A percentile compares a stretch with the other conserved stretches of the same genome.
Conservation (phyloP, 2,329 filamentous ascomycete genomes). For the Penicillium sp. region DNA sequence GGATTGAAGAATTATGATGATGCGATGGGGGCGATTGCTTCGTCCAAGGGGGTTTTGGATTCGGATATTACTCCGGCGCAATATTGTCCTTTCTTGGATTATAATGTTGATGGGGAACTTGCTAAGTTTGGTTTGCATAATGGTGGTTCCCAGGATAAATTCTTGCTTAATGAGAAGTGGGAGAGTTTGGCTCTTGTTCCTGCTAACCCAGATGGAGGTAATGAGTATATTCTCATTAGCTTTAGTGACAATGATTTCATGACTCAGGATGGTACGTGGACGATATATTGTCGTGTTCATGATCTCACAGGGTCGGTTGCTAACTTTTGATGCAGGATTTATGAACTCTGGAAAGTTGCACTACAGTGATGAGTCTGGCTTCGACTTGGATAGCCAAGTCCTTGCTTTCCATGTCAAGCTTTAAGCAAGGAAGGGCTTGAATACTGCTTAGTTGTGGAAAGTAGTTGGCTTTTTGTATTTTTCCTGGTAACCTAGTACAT, state of each 20-base stretch:
- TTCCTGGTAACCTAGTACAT: neutral
- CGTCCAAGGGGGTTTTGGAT: constrained; percentile 58
- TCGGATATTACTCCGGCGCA: constrained; percentile 59
- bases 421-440: constrained; percentile 6
- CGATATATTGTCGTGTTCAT: neutral
- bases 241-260: constrained; percentile 77
- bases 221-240: constrained; percentile 70
- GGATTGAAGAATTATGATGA: constrained; percentile 42
- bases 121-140: constrained; percentile 70
- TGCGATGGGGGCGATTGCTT: constrained; percentile 51
- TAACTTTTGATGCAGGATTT: constrained; percentile 44
- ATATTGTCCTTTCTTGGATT: constrained; percentile 71
- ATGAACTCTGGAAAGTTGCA: constrained; percentile 61
- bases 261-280: constrained; percentile 64
- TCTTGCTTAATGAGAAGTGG: constrained; percentile 76
- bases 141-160: constrained; percentile 63
- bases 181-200: constrained; percentile 69
- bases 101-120: constrained; percentile 68
- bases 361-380: constrained; percentile 63
- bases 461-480: neutral
- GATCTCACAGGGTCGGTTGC: neutral
- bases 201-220: constrained; percentile 56
- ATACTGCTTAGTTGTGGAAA: neutral
- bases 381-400: constrained; percentile 64
- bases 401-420: constrained; percentile 58